A percentile compares a stretch with the other conserved stretches of the same genome.
Evolutionary conservation across 306 rosid species (phyloP).

Genomic region (Pyrus bretschneideri): DNA sequence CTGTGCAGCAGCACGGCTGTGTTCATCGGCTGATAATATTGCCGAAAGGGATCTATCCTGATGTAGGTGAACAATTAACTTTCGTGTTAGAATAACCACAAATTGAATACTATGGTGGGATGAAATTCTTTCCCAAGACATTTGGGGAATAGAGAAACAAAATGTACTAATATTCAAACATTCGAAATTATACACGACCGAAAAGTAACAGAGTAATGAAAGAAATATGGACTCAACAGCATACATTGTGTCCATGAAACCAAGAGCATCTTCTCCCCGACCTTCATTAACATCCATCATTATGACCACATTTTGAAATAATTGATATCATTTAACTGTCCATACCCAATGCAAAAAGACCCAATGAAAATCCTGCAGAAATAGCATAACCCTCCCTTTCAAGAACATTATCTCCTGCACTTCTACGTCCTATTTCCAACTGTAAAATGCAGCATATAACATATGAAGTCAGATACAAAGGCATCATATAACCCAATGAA

Average conservation of each 20-base stretch:
- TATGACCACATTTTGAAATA: constrained; percentile 14
- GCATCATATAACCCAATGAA: background rate
- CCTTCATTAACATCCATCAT: constrained; percentile 53
- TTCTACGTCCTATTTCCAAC: constrained; percentile 92
- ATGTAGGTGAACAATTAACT: constrained; percentile 10
- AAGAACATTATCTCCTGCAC: constrained; percentile 95
- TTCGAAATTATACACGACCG: constrained; percentile 3
- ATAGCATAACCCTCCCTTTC: constrained; percentile 99
- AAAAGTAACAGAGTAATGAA: background rate
- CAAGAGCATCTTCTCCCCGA: constrained; percentile 85
- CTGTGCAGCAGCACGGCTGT: constrained; percentile 63
- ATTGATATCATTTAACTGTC: constrained; percentile 6
- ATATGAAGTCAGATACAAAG: background rate
- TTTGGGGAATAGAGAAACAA: background rate
- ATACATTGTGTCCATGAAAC: constrained; percentile 72
- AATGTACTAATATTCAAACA: background rate
- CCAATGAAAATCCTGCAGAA: constrained; percentile 93
- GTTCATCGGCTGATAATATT: constrained; percentile 51
- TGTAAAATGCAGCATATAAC: constrained; percentile 18
- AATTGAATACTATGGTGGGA: background rate
- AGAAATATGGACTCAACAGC: constrained; percentile 21
- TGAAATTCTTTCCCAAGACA: background rate
- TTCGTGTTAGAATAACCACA: constrained; percentile 13
- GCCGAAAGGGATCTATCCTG: constrained; percentile 66
- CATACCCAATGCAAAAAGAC: constrained; percentile 93